phyloP scores from a whole-genome alignment of 768 basidiomycete species.

The Leucogyrophana mollusca region DNA sequence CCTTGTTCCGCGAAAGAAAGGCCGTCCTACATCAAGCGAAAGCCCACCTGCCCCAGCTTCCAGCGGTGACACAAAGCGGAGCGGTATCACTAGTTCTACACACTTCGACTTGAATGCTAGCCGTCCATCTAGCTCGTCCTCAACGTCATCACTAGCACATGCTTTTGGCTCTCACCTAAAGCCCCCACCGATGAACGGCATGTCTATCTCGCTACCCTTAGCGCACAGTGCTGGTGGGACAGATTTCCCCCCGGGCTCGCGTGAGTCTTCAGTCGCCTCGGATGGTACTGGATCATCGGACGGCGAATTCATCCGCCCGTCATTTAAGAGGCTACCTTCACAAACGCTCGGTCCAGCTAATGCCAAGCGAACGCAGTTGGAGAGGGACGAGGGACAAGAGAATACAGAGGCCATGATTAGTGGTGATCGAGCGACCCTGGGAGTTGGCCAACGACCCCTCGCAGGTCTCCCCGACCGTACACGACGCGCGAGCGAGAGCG shows the following conservation, averaged over 20 bases:
- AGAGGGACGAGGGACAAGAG: constrained; percentile 26
- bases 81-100: constrained; percentile 8
- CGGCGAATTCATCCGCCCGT: constrained; percentile 44
- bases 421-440: not conserved
- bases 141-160: constrained; percentile 38
- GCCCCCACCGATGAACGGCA: constrained; percentile 24
- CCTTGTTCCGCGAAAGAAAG: constrained; percentile 43
- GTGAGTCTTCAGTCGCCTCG: constrained; percentile 28
- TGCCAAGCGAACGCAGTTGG: constrained; percentile 51
- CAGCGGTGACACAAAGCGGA: constrained; percentile 1
- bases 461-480: constrained; percentile 30
- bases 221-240: constrained; percentile 12
- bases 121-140: constrained; percentile 37
- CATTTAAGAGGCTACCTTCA: constrained; percentile 72
- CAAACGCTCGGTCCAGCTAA: constrained; percentile 66
- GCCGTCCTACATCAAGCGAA: constrained; percentile 9
- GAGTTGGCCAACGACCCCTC: constrained; percentile 23
- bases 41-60: constrained; percentile 16
- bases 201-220: constrained; percentile 34
- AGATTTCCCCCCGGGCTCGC: constrained; percentile 23
- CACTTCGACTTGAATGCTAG: constrained; percentile 24
- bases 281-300: constrained; percentile 34
- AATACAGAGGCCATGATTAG: constrained; percentile 6
- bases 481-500: constrained; percentile 13
- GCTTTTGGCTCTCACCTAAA: constrained; percentile 35